phyloP scores from a whole-genome alignment of 257 asterid species.

The Nicotiana otophora region DNA sequence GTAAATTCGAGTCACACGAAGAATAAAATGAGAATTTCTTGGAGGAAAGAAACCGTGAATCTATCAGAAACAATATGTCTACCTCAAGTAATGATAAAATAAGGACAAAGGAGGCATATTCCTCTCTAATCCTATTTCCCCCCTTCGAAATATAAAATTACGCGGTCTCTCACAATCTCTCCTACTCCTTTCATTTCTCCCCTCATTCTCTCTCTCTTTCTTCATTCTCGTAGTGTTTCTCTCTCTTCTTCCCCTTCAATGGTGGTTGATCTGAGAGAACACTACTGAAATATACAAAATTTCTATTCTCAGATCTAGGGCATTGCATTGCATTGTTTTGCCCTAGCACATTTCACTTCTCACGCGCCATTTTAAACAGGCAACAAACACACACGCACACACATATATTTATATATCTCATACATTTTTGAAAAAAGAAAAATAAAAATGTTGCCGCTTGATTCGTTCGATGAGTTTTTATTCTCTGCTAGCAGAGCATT shows the following conservation, averaged over 20 bases:
- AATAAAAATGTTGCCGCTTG: conserved; percentile 42
- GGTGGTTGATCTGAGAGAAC: conserved; percentile 40
- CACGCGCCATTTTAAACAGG: neutral
- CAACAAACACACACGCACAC: neutral
- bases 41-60: accelerated
- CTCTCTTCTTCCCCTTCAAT: conserved; percentile 13
- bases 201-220: conserved; percentile 12
- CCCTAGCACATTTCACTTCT: conserved; percentile 21
- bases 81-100: neutral
- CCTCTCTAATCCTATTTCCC: neutral
- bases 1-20: too few relatives aligned
- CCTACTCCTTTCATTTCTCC: conserved; percentile 16
- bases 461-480: conserved; percentile 51
- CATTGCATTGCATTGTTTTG: conserved; percentile 22
- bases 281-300: neutral
- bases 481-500: conserved; percentile 75
- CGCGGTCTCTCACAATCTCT: conserved; percentile 37
- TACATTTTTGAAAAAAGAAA: too few relatives aligned
- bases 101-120: neutral
- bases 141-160: conserved; percentile 29
- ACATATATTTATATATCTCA: too few relatives aligned
- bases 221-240: neutral
- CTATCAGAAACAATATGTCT: too few relatives aligned
- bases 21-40: too few relatives aligned
- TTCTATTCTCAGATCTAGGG: conserved; percentile 25